Base-by-base conservation (phyloP, 768 basidiomycete species). In the Tulasnella sp. region DNA sequence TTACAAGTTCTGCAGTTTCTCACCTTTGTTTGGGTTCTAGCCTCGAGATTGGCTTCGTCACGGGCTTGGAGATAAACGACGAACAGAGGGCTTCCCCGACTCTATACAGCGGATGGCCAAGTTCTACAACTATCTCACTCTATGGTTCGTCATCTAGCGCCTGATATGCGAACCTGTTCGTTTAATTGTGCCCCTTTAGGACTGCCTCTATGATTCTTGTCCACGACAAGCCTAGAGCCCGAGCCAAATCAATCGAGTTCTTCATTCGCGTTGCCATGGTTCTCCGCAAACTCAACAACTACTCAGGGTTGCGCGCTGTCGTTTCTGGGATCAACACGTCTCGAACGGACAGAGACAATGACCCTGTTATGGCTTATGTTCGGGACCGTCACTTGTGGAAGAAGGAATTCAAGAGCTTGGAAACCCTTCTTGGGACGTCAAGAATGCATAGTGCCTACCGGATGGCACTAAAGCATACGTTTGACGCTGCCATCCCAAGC, bases 381-480 rank as follows among this genome's bases (percentile, higher is more conserved):
- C 92, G 90, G 84, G 81, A 86, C 34, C 92, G 88, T 84, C 89
- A 88, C 10, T 89, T 90, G n/a, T 92, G 91, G 78, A 89, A 88
- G 44, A 96, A 96, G 85, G 91, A 91, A 81, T 88, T 96, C 31
- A 88, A 91, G 84, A 94, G 93, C 3, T 93, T 94, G 89, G 92
- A 96, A 82, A 90, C 95, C 56, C 89, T 99, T 3, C 88, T 99
- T 77, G 91, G 93, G 81, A 91, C 93, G 75, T 88, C 90, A 44
- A 90, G 94, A 3, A 92, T 93, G 52, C 96, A 97, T 85, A 91
- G 92, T 75, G 91, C 93, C n/a, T 99, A 99, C 85, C 92, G 96
- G 18, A 87, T 96, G 84, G 96, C 96, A 0, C 85, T 99, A 76
- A 88, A 91, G 81, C 94, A 94, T 83, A 92, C 95, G 2, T 94